A percentile compares a stretch with the other conserved stretches of the same genome.
phyloP scores from a whole-genome alignment of 2,329 filamentous ascomycete genomes.

The Phialocephala sp. region DNA sequence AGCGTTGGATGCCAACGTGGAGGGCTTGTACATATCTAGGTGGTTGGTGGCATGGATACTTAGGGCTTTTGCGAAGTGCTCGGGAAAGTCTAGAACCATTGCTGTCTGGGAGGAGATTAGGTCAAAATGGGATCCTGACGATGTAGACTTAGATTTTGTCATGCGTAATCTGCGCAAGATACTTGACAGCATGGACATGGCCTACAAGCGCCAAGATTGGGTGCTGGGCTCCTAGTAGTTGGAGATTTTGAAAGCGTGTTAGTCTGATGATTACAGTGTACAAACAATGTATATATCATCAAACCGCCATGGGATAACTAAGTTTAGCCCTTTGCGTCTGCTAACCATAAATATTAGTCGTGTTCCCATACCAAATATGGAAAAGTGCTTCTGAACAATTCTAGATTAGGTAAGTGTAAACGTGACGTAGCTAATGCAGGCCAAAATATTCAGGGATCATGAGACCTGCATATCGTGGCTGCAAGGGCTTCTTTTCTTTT shows the following conservation, averaged over 20 bases:
- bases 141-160: constrained; percentile 40
- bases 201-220: constrained; percentile 31
- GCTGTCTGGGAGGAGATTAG: constrained; percentile 42
- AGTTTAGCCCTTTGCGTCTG: no score
- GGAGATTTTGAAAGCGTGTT: no score
- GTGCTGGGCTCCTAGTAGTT: constrained; percentile 28
- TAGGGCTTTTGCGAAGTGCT: constrained; percentile 63
- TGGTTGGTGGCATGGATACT: constrained; percentile 68
- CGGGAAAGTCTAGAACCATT: constrained; percentile 38
- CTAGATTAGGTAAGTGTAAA: no score
- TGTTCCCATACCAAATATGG: no score
- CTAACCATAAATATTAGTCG: no score
- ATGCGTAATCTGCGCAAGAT: constrained; percentile 34
- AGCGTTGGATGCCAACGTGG: constrained; percentile 53
- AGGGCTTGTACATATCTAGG: constrained; percentile 57
- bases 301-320: no score
- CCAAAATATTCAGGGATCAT: background rate
- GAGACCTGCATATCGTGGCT: background rate
- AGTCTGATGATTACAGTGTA: no score
- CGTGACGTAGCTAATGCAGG: background rate
- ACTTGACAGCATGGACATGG: constrained; percentile 29
- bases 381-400: no score
- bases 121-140: constrained; percentile 40
- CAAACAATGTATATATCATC: no score
- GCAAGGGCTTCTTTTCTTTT: background rate